Base-by-base conservation (phyloP, 2,329 filamentous ascomycete genomes). In the Elsinoe fawcettii region DNA sequence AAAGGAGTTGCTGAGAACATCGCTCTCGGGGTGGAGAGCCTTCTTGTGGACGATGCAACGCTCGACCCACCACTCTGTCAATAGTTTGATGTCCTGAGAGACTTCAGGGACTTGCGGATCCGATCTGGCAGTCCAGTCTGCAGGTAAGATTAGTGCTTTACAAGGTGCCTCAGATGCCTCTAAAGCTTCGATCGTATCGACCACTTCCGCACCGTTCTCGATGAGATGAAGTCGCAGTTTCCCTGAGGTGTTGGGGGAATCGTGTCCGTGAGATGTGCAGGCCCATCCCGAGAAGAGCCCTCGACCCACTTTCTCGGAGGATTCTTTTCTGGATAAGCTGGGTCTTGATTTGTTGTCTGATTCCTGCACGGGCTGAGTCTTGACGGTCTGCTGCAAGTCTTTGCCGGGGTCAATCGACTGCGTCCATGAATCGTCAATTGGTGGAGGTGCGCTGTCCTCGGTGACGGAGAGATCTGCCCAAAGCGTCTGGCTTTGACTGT, bases 51-150 rank as follows among this genome's bases (percentile, higher is more conserved):
- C 84, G 37, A 99, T 75, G 68, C 92, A 97, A 49, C 84, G 83
- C 72, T 99, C 93, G 55, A 99, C 79, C 80, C 92, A 99, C 78
- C 93, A 95, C 67, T 96, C 90, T 9, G 90, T 97, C 30, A 95
- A 84, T 12, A 77, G 66, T 49, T 77, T 70, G 11, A 66, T 67
- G 36, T 59, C 61, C n/a, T 59, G 18, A 14, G 67, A 63, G 12
- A 68, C 58, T 9, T 58, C 58, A 25, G 67, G 64, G 11, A 66
- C 44, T 58, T 39, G 20, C 55, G 55, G 9, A 34, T 34, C 34
- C 56, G 60, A 51, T 51, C 57, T 75, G 68, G 62, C 56, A 43
- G 55, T 51, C 63, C 60, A 69, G 65, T 63, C 66, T 65, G 18
- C 60, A 59, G 60, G 75, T 66, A 66, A 70, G 65, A 66, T 71